phyloP scores from a whole-genome alignment of 208 protist genomes.

The Naegleria lovaniensis region DNA sequence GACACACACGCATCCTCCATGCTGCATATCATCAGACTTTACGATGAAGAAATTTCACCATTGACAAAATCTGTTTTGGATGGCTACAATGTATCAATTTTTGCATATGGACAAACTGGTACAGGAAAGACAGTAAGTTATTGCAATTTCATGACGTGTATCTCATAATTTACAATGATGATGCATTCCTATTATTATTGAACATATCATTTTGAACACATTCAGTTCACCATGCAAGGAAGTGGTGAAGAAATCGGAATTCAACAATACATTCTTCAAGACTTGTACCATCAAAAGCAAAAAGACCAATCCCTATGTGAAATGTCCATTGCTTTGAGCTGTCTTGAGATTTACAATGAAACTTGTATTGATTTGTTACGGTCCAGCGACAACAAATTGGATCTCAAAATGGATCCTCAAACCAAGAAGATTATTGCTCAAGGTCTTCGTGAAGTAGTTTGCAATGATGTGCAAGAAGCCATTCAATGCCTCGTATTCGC shows the following conservation, averaged over 20 bases:
- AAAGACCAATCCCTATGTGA: not conserved
- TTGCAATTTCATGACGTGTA: conserved; percentile 56
- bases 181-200: no score
- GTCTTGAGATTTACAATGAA: conserved; percentile 17
- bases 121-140: conserved; percentile 62
- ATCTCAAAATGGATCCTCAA: not conserved
- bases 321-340: not conserved
- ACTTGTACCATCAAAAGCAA: not conserved
- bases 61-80: conserved; percentile 82
- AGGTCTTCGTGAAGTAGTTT: not conserved
- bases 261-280: not conserved
- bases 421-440: not conserved
- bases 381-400: conserved; percentile 20
- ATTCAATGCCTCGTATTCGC: not conserved
- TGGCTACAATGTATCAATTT: conserved; percentile 85
- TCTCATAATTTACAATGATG: no score
- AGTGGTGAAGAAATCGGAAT: not conserved
- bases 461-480: not conserved
- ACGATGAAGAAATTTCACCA: conserved; percentile 67
- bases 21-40: no score
- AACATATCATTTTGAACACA: no score
- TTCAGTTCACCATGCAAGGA: not conserved
- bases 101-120: conserved; percentile 84
- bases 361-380: not conserved
- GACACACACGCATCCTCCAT: no score